Base-by-base conservation (phyloP, 23 red algal species). In the Chondrus crispus region DNA sequence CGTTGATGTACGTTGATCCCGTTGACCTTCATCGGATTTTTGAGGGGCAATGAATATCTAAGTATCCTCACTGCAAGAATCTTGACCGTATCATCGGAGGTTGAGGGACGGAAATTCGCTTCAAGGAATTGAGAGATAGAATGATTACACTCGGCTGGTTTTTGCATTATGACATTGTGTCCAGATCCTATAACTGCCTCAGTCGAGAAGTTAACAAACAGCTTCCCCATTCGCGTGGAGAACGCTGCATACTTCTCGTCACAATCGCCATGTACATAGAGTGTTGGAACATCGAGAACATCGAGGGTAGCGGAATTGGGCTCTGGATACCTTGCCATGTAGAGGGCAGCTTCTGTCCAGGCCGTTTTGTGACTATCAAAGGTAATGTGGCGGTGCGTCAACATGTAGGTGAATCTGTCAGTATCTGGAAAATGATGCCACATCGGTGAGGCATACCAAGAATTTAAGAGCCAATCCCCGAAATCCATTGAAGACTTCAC, bases 111-210 rank as follows among this genome's bases (percentile, higher is more conserved):
- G 51, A 12, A 54, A 54, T 54, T n/a, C n/a, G n/a, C 20, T 13
- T 41, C 11, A 28, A 63, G 20, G 49, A 79, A 89, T 14, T 2
- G 14, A 8, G 20, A 38, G 8, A 89, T 68, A 12, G 53, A 36
- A 24, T 16, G 30, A 33, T 35, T 3, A 44, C 74, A 22, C 47
- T 20, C 40, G 20, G 16, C 49, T 5, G 37, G 51, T 36, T 29
- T 39, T 42, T 91, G 55, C n/a, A 82, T 20, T 30, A 46, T 41
- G 51, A 91, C 40, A 71, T 91, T 81, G 76, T 91, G 88, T 44
- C 88, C 88, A n/a, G 68, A 66, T 8, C 72, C 80, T 42, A 46
- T 22, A 53, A 85, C 51, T 1, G 60, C 45, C 39, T 44, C 5
- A 19, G 24, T 64, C 6, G 33, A 42, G 66, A 85, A 43, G 38